Percentiles rank a stretch among this genome's conserved stretches.
These are phyloP conservation scores for Chalciporus piperatus DNA, from an alignment of 768 basidiomycete species.

Conservation along the genomic window DNA sequence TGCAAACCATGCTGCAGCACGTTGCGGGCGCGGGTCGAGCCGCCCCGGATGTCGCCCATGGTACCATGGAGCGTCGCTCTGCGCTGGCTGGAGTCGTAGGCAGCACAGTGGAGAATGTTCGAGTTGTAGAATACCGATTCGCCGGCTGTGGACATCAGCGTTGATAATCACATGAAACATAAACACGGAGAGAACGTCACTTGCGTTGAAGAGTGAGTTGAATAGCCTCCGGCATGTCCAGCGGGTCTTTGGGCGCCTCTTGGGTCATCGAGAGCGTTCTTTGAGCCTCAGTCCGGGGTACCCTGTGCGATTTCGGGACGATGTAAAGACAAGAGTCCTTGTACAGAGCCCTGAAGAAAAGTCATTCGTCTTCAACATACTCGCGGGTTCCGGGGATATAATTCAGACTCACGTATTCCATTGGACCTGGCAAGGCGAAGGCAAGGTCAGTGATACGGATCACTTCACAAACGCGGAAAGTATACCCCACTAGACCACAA, in stretches of 20 bases:
- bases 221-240: conserved; percentile 69
- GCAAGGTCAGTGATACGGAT: not conserved
- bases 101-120: conserved; percentile 74
- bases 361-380: not conserved
- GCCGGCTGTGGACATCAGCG: conserved; percentile 43
- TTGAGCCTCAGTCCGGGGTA: conserved; percentile 56
- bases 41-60: conserved; percentile 62
- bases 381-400: not conserved
- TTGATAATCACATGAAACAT: not conserved
- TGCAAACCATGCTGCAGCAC: conserved; percentile 69
- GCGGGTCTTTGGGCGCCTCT: conserved; percentile 53
- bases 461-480: not conserved
- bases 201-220: conserved; percentile 53
- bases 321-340: conserved; percentile 67
- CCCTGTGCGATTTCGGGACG: conserved; percentile 65
- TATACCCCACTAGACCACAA: conserved; percentile 66
- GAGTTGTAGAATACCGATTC: conserved; percentile 80
- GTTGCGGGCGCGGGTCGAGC: conserved; percentile 62
- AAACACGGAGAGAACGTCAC: conserved; percentile 10
- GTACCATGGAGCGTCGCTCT: conserved; percentile 71
- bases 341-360: conserved; percentile 53
- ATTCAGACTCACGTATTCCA: conserved; percentile 70
- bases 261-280: conserved; percentile 49
- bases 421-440: conserved; percentile 49
- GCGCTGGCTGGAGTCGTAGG: conserved; percentile 47